phyloP scores from a whole-genome alignment of 2,329 filamentous ascomycete species.

The Xylaria sp. region DNA sequence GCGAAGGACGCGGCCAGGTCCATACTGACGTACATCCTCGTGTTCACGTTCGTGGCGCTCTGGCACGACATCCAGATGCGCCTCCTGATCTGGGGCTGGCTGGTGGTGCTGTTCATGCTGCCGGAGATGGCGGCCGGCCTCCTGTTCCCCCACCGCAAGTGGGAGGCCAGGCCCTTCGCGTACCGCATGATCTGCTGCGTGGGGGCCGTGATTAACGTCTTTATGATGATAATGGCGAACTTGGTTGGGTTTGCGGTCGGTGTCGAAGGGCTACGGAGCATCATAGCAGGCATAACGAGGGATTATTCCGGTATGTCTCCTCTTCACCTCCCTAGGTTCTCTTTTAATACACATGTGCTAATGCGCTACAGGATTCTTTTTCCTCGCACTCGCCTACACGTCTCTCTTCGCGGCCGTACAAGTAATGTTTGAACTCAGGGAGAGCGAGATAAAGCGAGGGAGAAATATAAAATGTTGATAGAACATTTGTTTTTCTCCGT shows the following conservation, averaged over 20 bases:
- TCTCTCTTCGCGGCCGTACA: conserved; percentile 84
- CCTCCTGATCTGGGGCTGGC: conserved; percentile 94
- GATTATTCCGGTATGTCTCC: conserved; percentile 65
- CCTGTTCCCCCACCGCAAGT: conserved; percentile 74
- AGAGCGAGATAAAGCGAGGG: conserved; percentile 80
- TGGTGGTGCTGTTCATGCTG: conserved; percentile 90
- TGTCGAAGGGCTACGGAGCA: conserved; percentile 78
- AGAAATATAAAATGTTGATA: conserved; percentile 78
- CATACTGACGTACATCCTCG: conserved; percentile 75
- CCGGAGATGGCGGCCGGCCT: conserved; percentile 77
- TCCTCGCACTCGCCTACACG: conserved; percentile 71
- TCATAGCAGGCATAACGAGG: conserved; percentile 74
- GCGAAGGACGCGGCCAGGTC: conserved; percentile 56
- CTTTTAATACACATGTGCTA: conserved; percentile 5
- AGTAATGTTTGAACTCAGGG: conserved; percentile 94
- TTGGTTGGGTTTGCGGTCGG: conserved; percentile 94
- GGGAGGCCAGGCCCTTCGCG: conserved; percentile 67
- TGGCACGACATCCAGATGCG: conserved; percentile 97
- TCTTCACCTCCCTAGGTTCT: background rate
- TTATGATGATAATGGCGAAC: conserved; percentile 97
- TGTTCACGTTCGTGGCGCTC: conserved; percentile 95
- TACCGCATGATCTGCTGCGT: conserved; percentile 82
- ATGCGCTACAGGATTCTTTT: conserved; percentile 61
- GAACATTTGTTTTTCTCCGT: too few species aligned
- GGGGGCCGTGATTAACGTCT: conserved; percentile 79